Conservation (phyloP, 331 rosid genomes). For the Malus hybrid region DNA sequence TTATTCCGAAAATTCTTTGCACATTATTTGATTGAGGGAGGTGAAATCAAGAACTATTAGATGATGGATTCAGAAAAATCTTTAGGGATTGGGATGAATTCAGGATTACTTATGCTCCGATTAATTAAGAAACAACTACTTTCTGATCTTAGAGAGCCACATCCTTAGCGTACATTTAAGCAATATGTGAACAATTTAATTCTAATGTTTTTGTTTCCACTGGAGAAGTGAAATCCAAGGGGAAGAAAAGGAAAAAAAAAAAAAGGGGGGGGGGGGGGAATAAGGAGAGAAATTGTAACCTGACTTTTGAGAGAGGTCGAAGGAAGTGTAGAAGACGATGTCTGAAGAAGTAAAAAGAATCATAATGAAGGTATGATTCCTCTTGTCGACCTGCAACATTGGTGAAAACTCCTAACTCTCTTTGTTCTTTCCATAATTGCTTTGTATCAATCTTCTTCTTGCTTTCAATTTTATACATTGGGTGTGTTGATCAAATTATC, state of each 20-base stretch:
- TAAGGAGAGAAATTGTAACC: too few species aligned
- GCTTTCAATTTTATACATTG: too few species aligned
- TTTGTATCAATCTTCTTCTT: too few species aligned
- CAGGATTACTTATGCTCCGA: background rate
- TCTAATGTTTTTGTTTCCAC: background rate
- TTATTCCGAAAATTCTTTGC: background rate
- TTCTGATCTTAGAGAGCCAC: background rate
- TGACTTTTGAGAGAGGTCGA: too few species aligned
- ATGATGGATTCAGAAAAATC: background rate
- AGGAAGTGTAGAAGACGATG: too few species aligned
- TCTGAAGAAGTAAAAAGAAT: too few species aligned
- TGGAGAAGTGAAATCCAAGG: background rate
- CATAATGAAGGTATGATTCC: too few species aligned
- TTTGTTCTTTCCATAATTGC: too few species aligned
- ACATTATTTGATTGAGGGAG: background rate
- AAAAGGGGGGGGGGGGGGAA: rapidly evolving
- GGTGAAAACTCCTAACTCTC: too few species aligned
- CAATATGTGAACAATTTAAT: background rate
- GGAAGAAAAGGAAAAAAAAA: too few species aligned
- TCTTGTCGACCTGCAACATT: too few species aligned
- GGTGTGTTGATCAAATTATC: too few species aligned
- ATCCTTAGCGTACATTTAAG: background rate
- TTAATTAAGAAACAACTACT: background rate
- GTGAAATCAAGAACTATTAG: background rate
- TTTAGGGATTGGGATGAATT: background rate